phyloP scores from a whole-genome alignment of 805 yeast species.

The Millerago galiae region DNA sequence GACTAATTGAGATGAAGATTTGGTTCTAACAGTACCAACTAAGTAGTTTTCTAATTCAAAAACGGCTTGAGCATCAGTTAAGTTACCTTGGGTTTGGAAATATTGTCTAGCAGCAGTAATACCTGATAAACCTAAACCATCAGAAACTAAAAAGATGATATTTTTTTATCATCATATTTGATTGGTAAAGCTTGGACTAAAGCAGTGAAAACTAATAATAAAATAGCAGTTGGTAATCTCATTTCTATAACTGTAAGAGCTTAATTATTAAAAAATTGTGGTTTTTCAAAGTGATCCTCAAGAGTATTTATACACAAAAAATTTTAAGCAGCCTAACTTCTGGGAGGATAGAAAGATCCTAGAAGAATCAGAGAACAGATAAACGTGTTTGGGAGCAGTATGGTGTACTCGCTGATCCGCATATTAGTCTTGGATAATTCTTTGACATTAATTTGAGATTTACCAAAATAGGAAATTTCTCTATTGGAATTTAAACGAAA shows the following conservation, averaged over 20 bases:
- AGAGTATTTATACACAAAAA: not conserved
- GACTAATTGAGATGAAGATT: conserved; percentile 65
- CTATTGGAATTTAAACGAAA: too few species aligned
- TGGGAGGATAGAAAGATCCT: too few species aligned
- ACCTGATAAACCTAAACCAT: conserved; percentile 89
- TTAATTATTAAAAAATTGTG: not conserved
- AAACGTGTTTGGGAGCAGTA: too few species aligned
- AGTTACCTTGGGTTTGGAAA: conserved; percentile 46
- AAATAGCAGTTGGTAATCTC: conserved; percentile 20
- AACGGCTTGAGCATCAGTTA: conserved; percentile 45
- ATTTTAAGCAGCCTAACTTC: not conserved
- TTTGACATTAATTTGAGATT: too few species aligned
- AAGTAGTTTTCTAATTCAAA: conserved; percentile 60
- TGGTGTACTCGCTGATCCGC: too few species aligned
- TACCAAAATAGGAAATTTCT: too few species aligned
- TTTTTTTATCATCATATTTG: conserved; percentile 44
- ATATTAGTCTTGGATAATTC: too few species aligned
- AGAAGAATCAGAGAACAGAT: too few species aligned
- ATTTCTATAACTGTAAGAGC: conserved; percentile 4
- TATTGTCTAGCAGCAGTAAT: conserved; percentile 72
- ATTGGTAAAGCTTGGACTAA: conserved; percentile 20
- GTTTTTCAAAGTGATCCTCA: not conserved
- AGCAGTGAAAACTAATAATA: conserved; percentile 17
- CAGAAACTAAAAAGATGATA: conserved; percentile 82
- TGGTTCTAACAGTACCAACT: conserved; percentile 81